Conservation (phyloP, 768 basidiomycete genomes). For the Mycena epipterygia region DNA sequence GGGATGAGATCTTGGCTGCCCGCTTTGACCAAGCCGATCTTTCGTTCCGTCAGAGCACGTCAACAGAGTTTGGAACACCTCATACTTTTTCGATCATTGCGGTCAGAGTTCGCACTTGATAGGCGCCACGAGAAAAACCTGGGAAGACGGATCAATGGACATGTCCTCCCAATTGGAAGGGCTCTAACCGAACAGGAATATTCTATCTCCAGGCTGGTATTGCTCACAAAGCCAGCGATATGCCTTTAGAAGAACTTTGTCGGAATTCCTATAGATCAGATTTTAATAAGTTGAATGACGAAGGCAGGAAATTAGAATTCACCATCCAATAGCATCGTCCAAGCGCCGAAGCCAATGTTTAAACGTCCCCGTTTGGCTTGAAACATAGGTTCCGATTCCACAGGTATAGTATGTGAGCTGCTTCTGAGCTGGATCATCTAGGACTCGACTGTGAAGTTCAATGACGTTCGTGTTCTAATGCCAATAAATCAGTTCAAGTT, state of each 20-base stretch:
- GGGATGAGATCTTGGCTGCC: slow-evolving; percentile 35
- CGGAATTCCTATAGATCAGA: slow-evolving; percentile 23
- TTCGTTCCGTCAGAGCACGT: neutral
- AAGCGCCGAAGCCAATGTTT: slow-evolving; percentile 3
- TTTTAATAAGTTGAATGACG: neutral
- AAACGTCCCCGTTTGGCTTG: neutral
- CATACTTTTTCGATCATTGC: slow-evolving; percentile 37
- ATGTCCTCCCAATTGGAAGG: neutral
- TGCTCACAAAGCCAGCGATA: slow-evolving; percentile 40
- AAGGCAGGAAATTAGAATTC: neutral
- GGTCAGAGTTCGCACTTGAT: slow-evolving; percentile 35
- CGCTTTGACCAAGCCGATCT: slow-evolving; percentile 38
- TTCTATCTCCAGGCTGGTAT: slow-evolving; percentile 35
- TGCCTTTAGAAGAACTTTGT: slow-evolving; percentile 32
- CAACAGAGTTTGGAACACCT: neutral
- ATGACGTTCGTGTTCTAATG: slow-evolving; percentile 36
- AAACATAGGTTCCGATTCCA: slow-evolving; percentile 17
- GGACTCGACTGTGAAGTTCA: slow-evolving; percentile 37
- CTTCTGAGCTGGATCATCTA: slow-evolving; percentile 18
- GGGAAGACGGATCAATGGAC: slow-evolving; percentile 1
- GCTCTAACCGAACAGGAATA: slow-evolving; percentile 38
- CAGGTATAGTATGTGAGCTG: slow-evolving; percentile 41
- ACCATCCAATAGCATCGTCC: slow-evolving; percentile 12
- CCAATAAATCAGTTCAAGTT: neutral
- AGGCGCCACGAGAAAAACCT: slow-evolving; percentile 38